Percentiles rank a stretch among this genome's conserved stretches.
Conservation (phyloP, 75 land plant species). For the Isoetes taiwanensis region DNA sequence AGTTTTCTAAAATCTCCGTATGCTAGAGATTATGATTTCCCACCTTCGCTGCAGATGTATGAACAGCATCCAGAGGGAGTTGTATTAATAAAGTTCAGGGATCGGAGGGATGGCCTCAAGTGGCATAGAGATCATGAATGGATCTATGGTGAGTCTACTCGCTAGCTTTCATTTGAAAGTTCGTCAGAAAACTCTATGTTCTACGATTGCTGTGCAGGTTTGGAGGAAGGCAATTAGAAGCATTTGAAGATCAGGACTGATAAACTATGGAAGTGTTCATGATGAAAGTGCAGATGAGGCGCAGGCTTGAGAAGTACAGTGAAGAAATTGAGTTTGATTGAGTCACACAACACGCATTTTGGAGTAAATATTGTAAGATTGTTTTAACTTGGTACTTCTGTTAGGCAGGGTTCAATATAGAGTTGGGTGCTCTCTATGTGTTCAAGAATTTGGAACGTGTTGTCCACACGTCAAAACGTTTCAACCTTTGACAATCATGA, state of each 20-base stretch:
- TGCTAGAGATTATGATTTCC: background rate
- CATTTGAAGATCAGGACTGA: slow-evolving; percentile 67
- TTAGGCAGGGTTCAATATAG: too few species aligned
- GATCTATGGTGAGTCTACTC: too few species aligned
- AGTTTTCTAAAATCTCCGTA: too few species aligned
- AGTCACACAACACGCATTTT: too few species aligned
- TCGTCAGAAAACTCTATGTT: too few species aligned
- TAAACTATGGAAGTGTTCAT: slow-evolving; percentile 52
- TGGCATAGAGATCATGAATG: slow-evolving; percentile 93
- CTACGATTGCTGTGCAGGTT: slow-evolving; percentile 54
- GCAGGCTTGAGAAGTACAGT: slow-evolving; percentile 60
- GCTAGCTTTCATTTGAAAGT: too few species aligned
- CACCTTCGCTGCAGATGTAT: slow-evolving; percentile 71
- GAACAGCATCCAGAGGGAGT: slow-evolving; percentile 88
- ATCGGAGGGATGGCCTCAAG: slow-evolving; percentile 57
- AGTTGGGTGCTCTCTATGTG: too few species aligned
- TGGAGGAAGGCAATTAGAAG: slow-evolving; percentile 82
- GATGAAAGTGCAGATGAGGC: slow-evolving; percentile 51
- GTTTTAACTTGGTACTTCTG: too few species aligned
- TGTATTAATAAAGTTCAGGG: slow-evolving; percentile 72
- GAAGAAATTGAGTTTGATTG: slow-evolving; percentile 81
- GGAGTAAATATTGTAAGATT: too few species aligned
- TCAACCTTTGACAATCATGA: too few species aligned
- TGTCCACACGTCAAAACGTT: too few species aligned
- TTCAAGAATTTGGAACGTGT: too few species aligned